Evolutionary conservation across 352 stramenopile species (phyloP).

Genomic region (Pythium aquatile): DNA sequence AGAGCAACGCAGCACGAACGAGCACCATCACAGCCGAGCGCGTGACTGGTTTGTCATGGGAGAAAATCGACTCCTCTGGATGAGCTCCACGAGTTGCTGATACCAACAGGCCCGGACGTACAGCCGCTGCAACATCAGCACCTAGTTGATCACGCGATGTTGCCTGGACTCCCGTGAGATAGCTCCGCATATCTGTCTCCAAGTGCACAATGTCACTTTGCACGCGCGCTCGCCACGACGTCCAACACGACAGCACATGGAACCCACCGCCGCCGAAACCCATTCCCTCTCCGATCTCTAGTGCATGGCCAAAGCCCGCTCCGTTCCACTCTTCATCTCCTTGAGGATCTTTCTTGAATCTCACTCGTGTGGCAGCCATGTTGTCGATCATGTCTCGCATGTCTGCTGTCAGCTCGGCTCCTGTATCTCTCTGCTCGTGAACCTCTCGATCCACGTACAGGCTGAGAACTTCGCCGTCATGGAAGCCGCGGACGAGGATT

Average conservation of each 20-base stretch:
- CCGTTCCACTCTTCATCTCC: constrained; percentile 58
- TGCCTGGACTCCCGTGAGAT: constrained; percentile 41
- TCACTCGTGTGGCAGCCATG: constrained; percentile 4
- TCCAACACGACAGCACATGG: constrained; percentile 35
- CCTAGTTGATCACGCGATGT: constrained; percentile 22
- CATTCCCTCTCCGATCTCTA: constrained; percentile 25
- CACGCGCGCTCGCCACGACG: constrained; percentile 26
- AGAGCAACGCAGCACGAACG: constrained; percentile 31
- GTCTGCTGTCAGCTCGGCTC: constrained; percentile 24
- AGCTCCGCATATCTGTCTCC: constrained; percentile 44
- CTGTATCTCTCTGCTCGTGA: constrained; percentile 9
- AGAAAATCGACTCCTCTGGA: constrained; percentile 14
- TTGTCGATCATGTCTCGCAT: constrained; percentile 23
- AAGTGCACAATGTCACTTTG: constrained; percentile 31
- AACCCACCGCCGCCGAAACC: constrained; percentile 42
- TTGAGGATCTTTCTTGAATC: constrained; percentile 27
- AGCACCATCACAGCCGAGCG: constrained; percentile 21
- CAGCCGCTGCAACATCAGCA: constrained; percentile 3
- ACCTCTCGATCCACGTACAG: constrained; percentile 17
- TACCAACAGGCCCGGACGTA: constrained; percentile 12
- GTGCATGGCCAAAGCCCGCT: constrained; percentile 32
- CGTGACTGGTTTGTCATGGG: neutral
- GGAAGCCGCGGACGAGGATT: constrained; percentile 32
- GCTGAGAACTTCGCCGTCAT: constrained; percentile 22
- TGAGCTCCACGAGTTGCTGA: neutral